Conservation (phyloP, 2,329 filamentous ascomycete genomes). For the Botrytis porri region DNA sequence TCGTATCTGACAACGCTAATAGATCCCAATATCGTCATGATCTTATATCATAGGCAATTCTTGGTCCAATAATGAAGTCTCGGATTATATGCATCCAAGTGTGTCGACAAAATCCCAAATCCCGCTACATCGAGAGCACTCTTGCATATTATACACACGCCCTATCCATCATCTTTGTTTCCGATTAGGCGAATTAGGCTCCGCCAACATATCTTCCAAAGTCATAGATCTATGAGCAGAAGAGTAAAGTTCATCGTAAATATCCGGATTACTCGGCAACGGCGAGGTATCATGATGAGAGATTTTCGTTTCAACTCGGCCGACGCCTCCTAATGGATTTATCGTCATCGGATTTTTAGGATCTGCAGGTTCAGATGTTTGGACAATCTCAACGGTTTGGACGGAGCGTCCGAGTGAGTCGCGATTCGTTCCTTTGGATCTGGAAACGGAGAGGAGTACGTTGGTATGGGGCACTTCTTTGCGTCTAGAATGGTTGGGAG, state of each 20-base stretch:
- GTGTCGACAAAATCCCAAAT: no score
- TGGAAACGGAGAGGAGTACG: not conserved
- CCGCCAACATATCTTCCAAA: not conserved
- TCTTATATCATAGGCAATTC: not conserved
- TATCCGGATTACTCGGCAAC: not conserved
- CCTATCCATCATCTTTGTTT: not conserved
- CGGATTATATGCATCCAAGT: no score
- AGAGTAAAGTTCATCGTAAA: not conserved
- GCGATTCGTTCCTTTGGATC: not conserved
- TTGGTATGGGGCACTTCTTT: not conserved
- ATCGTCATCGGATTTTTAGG: not conserved
- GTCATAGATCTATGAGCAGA: constrained; percentile 9
- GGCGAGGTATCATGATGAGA: constrained; percentile 2
- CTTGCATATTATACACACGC: not conserved
- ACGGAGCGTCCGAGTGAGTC: not conserved
- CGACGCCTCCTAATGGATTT: not conserved
- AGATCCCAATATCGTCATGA: not conserved
- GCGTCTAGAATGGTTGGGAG: not conserved
- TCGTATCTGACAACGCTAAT: not conserved
- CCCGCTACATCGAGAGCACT: not conserved
- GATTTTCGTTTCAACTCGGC: constrained; percentile 10
- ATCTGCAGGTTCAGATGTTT: not conserved
- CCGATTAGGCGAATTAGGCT: not conserved
- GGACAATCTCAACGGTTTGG: constrained; percentile 8
- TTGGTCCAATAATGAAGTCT: not conserved